These are phyloP conservation scores for Polyporus arcularius DNA, from an alignment of 768 basidiomycete genomes.

Conservation along the genomic window DNA sequence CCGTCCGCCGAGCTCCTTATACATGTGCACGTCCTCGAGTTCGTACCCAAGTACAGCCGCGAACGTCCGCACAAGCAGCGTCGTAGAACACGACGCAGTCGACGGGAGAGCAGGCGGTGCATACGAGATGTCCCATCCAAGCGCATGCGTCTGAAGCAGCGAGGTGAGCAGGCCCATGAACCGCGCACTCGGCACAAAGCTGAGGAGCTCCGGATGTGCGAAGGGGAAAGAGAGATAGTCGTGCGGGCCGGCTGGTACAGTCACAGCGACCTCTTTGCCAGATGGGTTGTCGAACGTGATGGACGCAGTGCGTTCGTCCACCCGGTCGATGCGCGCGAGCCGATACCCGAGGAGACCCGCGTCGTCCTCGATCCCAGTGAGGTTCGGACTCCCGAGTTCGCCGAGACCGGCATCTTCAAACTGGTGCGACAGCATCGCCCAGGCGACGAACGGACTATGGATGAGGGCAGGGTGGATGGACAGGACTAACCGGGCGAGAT, in stretches of 20 bases:
- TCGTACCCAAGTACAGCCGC: constrained; percentile 62
- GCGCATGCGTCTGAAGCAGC: constrained; percentile 61
- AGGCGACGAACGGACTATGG: constrained; percentile 59
- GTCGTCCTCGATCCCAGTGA: constrained; percentile 35
- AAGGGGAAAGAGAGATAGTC: constrained; percentile 47
- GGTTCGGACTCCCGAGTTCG: constrained; percentile 49
- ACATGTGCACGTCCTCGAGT: constrained; percentile 59
- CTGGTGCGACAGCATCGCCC: constrained; percentile 61
- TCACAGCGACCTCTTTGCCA: constrained; percentile 33
- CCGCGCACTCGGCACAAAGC: constrained; percentile 47
- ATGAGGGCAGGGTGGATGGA: constrained; percentile 60
- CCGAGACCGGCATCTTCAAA: constrained; percentile 56
- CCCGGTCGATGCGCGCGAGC: constrained; percentile 41
- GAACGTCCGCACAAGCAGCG: constrained; percentile 56
- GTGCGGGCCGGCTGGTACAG: constrained; percentile 52
- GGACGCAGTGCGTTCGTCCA: constrained; percentile 40
- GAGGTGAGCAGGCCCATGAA: constrained; percentile 61
- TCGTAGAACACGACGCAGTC: constrained; percentile 62
- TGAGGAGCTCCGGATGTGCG: constrained; percentile 26
- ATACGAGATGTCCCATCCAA: constrained; percentile 67
- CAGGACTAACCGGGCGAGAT: constrained; percentile 56
- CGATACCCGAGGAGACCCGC: constrained; percentile 55
- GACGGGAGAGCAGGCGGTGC: constrained; percentile 59
- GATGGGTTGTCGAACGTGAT: constrained; percentile 43
- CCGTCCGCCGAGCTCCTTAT: constrained; percentile 67